Base-by-base conservation (phyloP, 73 alveolate species). In the Tetrahymena thermophila region DNA sequence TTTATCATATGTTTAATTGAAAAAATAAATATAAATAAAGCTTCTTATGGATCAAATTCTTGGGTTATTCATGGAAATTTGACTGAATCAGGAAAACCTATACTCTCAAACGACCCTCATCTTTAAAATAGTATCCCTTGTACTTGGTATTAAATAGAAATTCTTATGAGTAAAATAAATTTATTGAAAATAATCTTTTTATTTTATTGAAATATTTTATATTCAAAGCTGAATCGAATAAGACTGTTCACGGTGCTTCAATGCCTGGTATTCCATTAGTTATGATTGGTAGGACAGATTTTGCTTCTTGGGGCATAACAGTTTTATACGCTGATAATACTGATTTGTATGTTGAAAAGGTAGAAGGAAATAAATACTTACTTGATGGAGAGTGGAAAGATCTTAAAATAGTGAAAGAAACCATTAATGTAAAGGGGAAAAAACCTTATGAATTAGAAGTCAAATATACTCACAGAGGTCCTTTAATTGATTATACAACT, bases 51-150 rank as follows among this genome's bases (percentile, higher is more conserved):
- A 42, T 96, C 98, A n/a, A 98, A 98, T 96, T 96, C 98, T 38
- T 98, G 99, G 99, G 98, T 98, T 34, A 97, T 98, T 34, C 97
- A 94, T 96, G 99, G 99, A 58, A 98, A 98, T 25, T 97, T 95
- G 94, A 98, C 99, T 4, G 96, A 96, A 96, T 96, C 96, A 94
- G 99, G 99, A 93, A 98, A 98, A 93, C 99, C 99, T 23, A 94
- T 98, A 23, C 96, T 98, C 71, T 98, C 98, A n/a, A 98, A 98
- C 95, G 99, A 98, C 95, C 99, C 99, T 50, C 99, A 98, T 97
- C 95, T 98, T 93, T 97, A 96, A 55, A 97, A 97, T 57, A 34
- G 95, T n/a, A 96, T 98, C 35, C 99, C 99, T 28, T 94, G 98
- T 89, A 98, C 96, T 84, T 97, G 98, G 98, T 98, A 98, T 96